Conservation (phyloP, 495 filamentous ascomycete genomes). For the Hyaloscypha finlandica region DNA sequence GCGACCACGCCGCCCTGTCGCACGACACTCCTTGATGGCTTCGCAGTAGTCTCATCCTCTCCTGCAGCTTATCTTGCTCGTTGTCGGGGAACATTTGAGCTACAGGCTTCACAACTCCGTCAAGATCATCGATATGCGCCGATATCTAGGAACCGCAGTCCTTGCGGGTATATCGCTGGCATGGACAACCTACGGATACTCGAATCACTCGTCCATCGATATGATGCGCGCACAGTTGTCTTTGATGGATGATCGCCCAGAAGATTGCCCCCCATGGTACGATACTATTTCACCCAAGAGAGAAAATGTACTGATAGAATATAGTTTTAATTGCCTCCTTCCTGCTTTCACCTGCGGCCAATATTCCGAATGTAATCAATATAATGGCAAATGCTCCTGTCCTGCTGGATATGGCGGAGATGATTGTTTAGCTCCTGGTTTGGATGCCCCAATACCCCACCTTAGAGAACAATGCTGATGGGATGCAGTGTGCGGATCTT, state of each 20-base stretch:
- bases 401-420: conserved; percentile 90
- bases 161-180: conserved; percentile 41
- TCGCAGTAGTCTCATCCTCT: not conserved
- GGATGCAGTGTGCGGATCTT: conserved; percentile 73
- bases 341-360: conserved; percentile 89
- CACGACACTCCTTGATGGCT: conserved; percentile 12
- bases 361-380: conserved; percentile 80
- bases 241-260: conserved; percentile 54
- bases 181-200: conserved; percentile 42
- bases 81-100: conserved; percentile 5
- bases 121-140: conserved; percentile 25
- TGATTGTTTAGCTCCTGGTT: conserved; percentile 81
- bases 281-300: conserved; percentile 23
- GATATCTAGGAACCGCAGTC: conserved; percentile 18
- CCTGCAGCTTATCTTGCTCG: not conserved
- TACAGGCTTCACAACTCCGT: conserved; percentile 7
- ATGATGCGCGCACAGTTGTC: conserved; percentile 53
- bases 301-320: conserved; percentile 24
- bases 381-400: conserved; percentile 88
- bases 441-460: conserved; percentile 19
- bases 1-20: not conserved
- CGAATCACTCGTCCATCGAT: conserved; percentile 44
- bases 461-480: conserved; percentile 14
- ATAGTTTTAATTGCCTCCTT: conserved; percentile 96
- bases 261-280: conserved; percentile 67